These are phyloP conservation scores for Tieghemostelium lacteum DNA, from an alignment of 78 protist species.

Conservation along the genomic window DNA sequence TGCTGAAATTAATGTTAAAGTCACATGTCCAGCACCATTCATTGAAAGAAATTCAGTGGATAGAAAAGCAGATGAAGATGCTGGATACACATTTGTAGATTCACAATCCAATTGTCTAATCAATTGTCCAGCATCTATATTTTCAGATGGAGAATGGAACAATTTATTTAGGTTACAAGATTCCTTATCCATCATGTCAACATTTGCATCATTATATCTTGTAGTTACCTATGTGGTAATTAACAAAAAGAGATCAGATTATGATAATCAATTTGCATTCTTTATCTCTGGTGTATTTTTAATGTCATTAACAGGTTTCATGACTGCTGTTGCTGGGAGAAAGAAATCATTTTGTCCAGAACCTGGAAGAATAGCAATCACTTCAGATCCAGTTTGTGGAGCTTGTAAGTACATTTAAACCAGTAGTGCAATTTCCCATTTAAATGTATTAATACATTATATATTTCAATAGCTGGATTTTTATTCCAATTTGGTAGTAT, in stretches of 20 bases:
- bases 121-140: conserved; percentile 13
- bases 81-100: conserved; percentile 2
- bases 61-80: background rate
- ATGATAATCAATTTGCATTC: background rate
- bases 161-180: conserved; percentile 11
- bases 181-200: background rate
- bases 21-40: background rate
- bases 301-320: conserved; percentile 20
- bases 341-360: conserved; percentile 38
- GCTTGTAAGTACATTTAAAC: too few species aligned
- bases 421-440: background rate
- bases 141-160: background rate
- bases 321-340: conserved; percentile 21
- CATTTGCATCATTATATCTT: conserved; percentile 6
- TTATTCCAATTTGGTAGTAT: conserved; percentile 7
- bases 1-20: too few species aligned
- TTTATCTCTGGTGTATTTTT: conserved; percentile 1
- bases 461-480: background rate
- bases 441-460: background rate
- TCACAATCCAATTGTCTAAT: background rate
- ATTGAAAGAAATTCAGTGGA: background rate
- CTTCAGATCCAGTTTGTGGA: conserved; percentile 9
- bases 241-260: conserved; percentile 14
- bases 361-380: conserved; percentile 5
- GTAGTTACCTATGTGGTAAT: conserved; percentile 16